A percentile compares a stretch with the other conserved stretches of the same genome.
Evolutionary conservation across 169 alveolate genomes (phyloP).

Genomic region (Plasmodium relictum): DNA sequence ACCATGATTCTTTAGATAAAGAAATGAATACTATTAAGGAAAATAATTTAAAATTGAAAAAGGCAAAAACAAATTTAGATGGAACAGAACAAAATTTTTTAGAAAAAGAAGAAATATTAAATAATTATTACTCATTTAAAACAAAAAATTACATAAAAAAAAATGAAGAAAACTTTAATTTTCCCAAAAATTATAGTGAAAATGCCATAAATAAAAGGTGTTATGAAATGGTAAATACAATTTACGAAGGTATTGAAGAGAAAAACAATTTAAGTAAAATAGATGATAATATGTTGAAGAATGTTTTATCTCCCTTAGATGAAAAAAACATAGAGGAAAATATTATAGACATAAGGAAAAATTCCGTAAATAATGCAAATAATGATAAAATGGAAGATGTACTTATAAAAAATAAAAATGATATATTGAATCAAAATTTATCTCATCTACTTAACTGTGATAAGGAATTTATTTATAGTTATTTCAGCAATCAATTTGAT

Average conservation of each 20-base stretch:
- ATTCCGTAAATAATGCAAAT: not conserved
- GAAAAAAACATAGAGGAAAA: not conserved
- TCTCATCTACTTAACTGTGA: not conserved
- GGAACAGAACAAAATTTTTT: slow-evolving; percentile 14
- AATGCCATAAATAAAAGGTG: not conserved
- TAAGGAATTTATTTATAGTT: slow-evolving; percentile 3
- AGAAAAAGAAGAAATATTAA: slow-evolving; percentile 8
- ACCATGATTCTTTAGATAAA: not conserved
- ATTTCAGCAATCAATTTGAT: not conserved
- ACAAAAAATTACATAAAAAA: not conserved
- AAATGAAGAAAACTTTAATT: slow-evolving; percentile 10
- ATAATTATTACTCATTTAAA: slow-evolving; percentile 47
- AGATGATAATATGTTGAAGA: not conserved
- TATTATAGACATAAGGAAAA: not conserved
- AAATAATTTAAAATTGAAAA: slow-evolving; percentile 30
- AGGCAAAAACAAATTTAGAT: slow-evolving; percentile 24
- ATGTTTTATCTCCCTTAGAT: not conserved
- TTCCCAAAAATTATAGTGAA: slow-evolving; percentile 9
- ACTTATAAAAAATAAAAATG: not conserved
- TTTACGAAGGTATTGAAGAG: slow-evolving; percentile 1
- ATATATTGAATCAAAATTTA: not conserved
- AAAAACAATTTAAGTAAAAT: not conserved
- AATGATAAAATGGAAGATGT: not conserved
- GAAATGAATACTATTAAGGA: not conserved
- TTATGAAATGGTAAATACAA: not conserved